Base-by-base conservation (phyloP, 1,139 yeast species). In the Trichomonascaceae sp. region DNA sequence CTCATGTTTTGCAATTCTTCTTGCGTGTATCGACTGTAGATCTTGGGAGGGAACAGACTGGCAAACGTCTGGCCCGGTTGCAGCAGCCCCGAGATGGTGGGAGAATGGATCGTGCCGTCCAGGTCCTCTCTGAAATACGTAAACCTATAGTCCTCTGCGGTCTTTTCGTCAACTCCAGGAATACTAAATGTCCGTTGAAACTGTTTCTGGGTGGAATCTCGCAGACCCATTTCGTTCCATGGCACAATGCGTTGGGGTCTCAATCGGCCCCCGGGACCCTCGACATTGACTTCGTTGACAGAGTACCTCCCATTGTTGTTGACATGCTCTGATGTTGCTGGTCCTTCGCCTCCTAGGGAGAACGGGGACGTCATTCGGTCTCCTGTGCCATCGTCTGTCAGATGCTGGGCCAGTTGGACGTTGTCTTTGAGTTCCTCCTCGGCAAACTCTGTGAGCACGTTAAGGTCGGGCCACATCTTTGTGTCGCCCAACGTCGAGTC, bases 91-190 rank as follows among this genome's bases (percentile, higher is more conserved):
- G 93, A 76, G 25, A 89, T 74, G 3, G 80, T 76, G 1, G 95
- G 89, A 0, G 96, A 74, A 55, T 89, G 97, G 13, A 89, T 74
- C 0, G 98, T 89, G 13, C 84, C 74, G 14, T 78, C 81, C 45
- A 89, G 60, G 48, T 85, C 94, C 45, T 87, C 95, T 43, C 97
- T 66, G 56, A 89, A 89, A 51, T 87, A 89, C 0, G 97, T 84
- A 59, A 81, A 89, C 41, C 98, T 34, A 26, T 39, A 43, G 22
- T 44, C 45, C 25, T 40, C 32, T 15, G 47, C 43, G 4, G 44
- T 36, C 18, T 46, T 44, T 33, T 47, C 50, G 32, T 45, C 51
- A n/a, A 40, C 49, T 50, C 35, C 62, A 57, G 44, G 65, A 15
- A 41, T 34, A 25, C 33, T 37, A 9, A 35, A 33, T 8, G 34